Evolutionary conservation across 192 early-diverging fungal species (phyloP).

Genomic region (Neocallimastix lanati): DNA sequence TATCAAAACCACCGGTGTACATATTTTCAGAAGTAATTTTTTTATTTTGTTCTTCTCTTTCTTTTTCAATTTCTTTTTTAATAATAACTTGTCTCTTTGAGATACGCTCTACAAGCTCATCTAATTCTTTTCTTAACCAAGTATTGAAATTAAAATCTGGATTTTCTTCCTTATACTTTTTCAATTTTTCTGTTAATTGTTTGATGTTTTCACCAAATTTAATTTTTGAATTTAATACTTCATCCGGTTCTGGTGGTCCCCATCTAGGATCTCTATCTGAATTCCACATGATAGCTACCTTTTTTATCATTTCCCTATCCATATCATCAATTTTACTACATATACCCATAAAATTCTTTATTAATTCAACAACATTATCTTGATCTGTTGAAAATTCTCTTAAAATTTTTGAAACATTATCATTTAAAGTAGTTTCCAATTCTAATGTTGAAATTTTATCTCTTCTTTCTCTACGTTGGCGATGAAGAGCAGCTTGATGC

Average conservation of each 20-base stretch:
- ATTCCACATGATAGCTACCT: background rate
- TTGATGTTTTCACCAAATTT: conserved; percentile 6
- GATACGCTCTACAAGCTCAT: conserved; percentile 1
- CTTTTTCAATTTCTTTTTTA: conserved; percentile 26
- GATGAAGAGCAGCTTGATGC: conserved; percentile 77
- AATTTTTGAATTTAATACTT: conserved; percentile 9
- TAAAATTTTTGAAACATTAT: background rate
- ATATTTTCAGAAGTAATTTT: conserved; percentile 55
- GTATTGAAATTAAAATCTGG: conserved; percentile 2
- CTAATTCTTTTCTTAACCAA: background rate
- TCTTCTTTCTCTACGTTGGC: conserved; percentile 57
- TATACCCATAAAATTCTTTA: background rate
- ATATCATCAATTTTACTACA: conserved; percentile 18
- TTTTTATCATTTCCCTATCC: conserved; percentile 11
- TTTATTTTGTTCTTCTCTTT: conserved; percentile 39
- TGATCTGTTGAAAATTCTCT: conserved; percentile 6
- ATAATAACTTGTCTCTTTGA: conserved; percentile 7
- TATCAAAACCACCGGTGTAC: conserved; percentile 39
- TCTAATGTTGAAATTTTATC: conserved; percentile 29
- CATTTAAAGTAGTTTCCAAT: background rate
- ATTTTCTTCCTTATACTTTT: conserved; percentile 3
- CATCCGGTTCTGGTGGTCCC: conserved; percentile 3
- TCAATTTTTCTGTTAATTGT: background rate
- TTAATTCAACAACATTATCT: conserved; percentile 21
- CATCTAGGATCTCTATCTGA: background rate